A percentile compares a stretch with the other conserved stretches of the same genome.
Evolutionary conservation across 306 rosid species (phyloP).

Genomic region (Sesbania bispinosa): DNA sequence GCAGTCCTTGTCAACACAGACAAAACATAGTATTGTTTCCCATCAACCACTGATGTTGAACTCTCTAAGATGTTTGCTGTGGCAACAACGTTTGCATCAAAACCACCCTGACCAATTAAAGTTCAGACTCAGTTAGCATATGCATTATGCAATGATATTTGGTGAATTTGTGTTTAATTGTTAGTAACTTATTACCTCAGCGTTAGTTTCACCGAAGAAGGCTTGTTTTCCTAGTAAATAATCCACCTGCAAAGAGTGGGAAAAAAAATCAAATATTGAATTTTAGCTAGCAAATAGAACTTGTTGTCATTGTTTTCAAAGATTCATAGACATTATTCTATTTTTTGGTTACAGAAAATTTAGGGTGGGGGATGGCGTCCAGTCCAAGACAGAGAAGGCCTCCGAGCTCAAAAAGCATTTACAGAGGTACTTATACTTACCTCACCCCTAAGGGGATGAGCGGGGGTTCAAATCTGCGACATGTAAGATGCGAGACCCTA

Average conservation of each 20-base stretch:
- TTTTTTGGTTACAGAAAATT: too few species aligned
- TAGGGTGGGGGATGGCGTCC: too few species aligned
- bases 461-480: too few species aligned
- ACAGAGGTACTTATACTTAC: too few species aligned
- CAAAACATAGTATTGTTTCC: constrained; percentile 61
- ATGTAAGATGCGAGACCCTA: too few species aligned
- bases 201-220: constrained; percentile 75
- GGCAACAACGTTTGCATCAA: constrained; percentile 75
- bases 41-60: constrained; percentile 32
- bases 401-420: too few species aligned
- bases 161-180: background rate
- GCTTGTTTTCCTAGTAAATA: constrained; percentile 88
- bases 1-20: constrained; percentile 96
- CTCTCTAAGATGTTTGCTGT: constrained; percentile 77
- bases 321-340: background rate
- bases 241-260: constrained; percentile 64
- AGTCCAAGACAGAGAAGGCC: too few species aligned
- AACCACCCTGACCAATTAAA: constrained; percentile 69
- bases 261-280: constrained; percentile 16
- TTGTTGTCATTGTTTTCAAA: background rate
- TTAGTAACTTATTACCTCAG: constrained; percentile 67
- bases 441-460: too few species aligned
- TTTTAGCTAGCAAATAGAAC: constrained; percentile 14
- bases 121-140: constrained; percentile 20
- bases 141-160: background rate